These are phyloP conservation scores for Daucus carota DNA, from an alignment of 129 eudicot species.

Conservation along the genomic window DH1_v3.0 NC_030382.2:45076501-45077000, in stretches of 20 bases:
- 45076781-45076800: neutral
- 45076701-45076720: neutral
- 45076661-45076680: neutral
- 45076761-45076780: neutral
- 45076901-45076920: neutral
- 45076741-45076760: neutral
- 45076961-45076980: too few species aligned
- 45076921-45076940: neutral
- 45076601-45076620: neutral
- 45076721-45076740: neutral
- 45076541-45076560: neutral
- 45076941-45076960: too few species aligned
- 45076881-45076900: neutral
- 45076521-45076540: neutral
- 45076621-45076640: neutral
- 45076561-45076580: neutral
- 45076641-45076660: neutral
- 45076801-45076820: too few species aligned
- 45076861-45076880: neutral
- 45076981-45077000: neutral
- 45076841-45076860: neutral
- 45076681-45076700: neutral
- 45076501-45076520: neutral
- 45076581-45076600: neutral
- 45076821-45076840: too few species aligned